Conservation (phyloP, 164 flowering plant species). For the Taxillus chinensis region DNA sequence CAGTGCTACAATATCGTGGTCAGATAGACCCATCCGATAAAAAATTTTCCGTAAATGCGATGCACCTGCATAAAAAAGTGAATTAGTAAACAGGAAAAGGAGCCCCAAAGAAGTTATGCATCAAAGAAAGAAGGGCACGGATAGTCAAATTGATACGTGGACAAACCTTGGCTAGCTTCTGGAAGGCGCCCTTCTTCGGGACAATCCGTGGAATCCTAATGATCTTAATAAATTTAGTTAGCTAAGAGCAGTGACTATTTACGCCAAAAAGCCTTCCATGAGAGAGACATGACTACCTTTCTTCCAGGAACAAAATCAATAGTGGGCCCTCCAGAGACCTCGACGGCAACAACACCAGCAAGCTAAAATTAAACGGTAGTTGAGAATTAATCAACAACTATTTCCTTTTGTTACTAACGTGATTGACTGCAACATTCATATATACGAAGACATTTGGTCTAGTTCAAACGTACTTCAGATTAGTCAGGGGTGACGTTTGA, state of each 20-base stretch:
- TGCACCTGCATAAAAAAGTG: background rate
- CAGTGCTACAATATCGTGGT: slow-evolving; percentile 3
- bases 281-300: slow-evolving; percentile 14
- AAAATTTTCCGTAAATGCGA: background rate
- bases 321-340: slow-evolving; percentile 33
- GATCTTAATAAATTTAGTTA: background rate
- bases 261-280: background rate
- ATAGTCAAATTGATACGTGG: background rate
- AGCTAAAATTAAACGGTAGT: slow-evolving; percentile 15
- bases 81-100: background rate
- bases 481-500: too few species aligned
- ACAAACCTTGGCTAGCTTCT: background rate
- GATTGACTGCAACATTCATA: too few species aligned
- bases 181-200: background rate
- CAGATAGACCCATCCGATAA: slow-evolving; percentile 4
- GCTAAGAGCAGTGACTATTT: background rate
- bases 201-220: background rate
- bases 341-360: slow-evolving; percentile 40
- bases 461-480: too few species aligned
- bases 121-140: background rate
- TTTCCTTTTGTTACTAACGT: too few species aligned
- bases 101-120: background rate
- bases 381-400: background rate
- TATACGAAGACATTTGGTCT: too few species aligned
- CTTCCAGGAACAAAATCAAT: slow-evolving; percentile 34